Evolutionary conservation across 495 filamentous ascomycete genomes (phyloP).

Genomic region (Hypomontagnella monticulosa): DNA sequence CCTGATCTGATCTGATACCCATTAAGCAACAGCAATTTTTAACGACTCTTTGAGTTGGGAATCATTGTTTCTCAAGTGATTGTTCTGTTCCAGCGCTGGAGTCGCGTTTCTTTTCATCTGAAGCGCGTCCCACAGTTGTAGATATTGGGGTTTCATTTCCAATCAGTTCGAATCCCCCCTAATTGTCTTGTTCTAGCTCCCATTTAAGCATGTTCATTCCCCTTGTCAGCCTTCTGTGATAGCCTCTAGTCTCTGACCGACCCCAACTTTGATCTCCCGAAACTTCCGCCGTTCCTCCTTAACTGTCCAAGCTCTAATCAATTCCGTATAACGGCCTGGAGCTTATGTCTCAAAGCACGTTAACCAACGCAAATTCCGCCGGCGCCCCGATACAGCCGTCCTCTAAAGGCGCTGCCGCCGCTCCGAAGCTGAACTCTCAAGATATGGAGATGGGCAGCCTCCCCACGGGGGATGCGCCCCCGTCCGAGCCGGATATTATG

Average conservation of each 20-base stretch:
- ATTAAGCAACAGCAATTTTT: conserved; percentile 12
- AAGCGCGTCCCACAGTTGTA: background rate
- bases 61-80: background rate
- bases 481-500: conserved; percentile 86
- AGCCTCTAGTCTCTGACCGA: background rate
- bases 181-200: background rate
- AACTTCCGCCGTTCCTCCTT: background rate
- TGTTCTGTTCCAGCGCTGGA: background rate
- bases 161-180: background rate
- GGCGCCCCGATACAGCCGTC: conserved; percentile 57
- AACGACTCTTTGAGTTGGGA: conserved; percentile 10
- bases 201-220: conserved; percentile 9
- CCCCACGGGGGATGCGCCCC: conserved; percentile 49
- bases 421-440: conserved; percentile 68
- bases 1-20: conserved; percentile 10
- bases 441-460: conserved; percentile 77
- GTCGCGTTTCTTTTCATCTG: conserved; percentile 4
- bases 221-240: conserved; percentile 12
- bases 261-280: too few species aligned
- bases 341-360: conserved; percentile 28
- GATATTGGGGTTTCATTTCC: background rate
- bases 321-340: background rate
- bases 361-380: conserved; percentile 31
- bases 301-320: background rate
- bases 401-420: conserved; percentile 65